These are phyloP conservation scores for Coniochaeta sp. DNA, from an alignment of 2,329 filamentous ascomycete genomes.

Conservation along the genomic window DNA sequence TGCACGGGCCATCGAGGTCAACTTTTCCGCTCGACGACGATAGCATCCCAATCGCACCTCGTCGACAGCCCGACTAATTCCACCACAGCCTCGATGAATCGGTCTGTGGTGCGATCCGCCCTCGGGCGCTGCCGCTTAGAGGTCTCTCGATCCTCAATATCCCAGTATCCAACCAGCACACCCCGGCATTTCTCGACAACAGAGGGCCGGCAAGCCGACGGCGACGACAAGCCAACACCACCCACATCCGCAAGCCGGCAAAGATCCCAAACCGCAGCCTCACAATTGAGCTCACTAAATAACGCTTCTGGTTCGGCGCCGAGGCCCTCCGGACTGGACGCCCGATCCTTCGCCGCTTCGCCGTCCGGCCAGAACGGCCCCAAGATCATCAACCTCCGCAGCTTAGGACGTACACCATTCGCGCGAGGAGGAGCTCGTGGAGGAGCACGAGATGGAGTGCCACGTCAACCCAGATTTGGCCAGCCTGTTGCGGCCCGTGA, in stretches of 20 bases:
- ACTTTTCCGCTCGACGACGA: background rate
- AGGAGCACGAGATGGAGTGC: background rate
- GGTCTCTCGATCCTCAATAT: background rate
- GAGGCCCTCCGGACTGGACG: slow-evolving; percentile 5
- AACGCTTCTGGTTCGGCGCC: background rate
- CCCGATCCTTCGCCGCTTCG: slow-evolving; percentile 1
- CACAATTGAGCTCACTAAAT: slow-evolving; percentile 13
- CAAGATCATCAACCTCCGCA: slow-evolving; percentile 21
- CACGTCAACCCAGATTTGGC: background rate
- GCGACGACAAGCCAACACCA: slow-evolving; percentile 5
- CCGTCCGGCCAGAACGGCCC: background rate
- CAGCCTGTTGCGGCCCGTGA: background rate
- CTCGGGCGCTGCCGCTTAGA: slow-evolving; percentile 9
- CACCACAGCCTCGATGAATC: slow-evolving; percentile 11
- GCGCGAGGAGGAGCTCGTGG: slow-evolving; percentile 2
- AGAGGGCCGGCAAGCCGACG: slow-evolving; percentile 1
- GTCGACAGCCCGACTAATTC: background rate
- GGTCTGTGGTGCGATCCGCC: slow-evolving; percentile 13
- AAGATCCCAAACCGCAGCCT: slow-evolving; percentile 15
- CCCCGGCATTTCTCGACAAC: slow-evolving; percentile 3
- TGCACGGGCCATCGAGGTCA: background rate
- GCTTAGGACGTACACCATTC: slow-evolving; percentile 8
- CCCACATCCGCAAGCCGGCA: slow-evolving; percentile 7
- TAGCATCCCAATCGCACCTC: background rate
- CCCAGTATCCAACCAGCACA: background rate